Base-by-base conservation (phyloP, 2,329 filamentous ascomycete species). In the Talaromyces sp. region DNA sequence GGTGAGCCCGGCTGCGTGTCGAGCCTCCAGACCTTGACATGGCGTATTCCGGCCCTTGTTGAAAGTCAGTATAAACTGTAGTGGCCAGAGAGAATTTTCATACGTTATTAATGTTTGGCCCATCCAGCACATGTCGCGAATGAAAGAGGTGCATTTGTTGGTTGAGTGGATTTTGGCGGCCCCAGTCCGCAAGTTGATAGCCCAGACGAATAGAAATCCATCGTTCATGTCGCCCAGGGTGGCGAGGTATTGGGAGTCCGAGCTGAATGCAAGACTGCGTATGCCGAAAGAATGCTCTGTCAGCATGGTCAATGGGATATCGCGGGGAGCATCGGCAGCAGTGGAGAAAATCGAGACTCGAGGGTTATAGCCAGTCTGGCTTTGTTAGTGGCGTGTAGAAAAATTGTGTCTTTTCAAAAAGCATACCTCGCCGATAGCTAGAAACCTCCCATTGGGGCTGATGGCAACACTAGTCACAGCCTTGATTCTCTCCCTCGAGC, bases 191-290 rank as follows among this genome's bases (percentile, higher is more conserved):
- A 89, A 79, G 69, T 96, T 92, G 66, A 97, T 85, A 67, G 83
- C 87, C 93, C 94, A 98, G 31, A 98, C 83, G 73, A 94, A 96
- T 23, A 99, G 82, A 72, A 96, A 98, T 0, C 94, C 94, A 76
- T 99, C 95, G 72, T 97, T 97, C 60, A 90, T 85, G 18, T 89
- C 86, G 31, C 95, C 95, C 12, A 99, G 82, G 23, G 92, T 96
- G 2, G 95, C 95, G 36, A 99, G 83, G 74, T 89, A 96, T 66
- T 85, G 89, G 12, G 90, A 91, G 73, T 97, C 91, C 0, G 89
- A 83, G 64, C 93, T 97, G 83, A 96, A 99, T 2, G 92, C 89
- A 36, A 99, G 86, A 40, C 90, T 90, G 62, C 88, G 89, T 34
- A 99, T 92, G 6, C 95, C 95, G 74, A 91, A 96, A 0, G 87